These are phyloP conservation scores for Termitomyces sp. DNA, from an alignment of 768 basidiomycete species.

Conservation along the genomic window DNA sequence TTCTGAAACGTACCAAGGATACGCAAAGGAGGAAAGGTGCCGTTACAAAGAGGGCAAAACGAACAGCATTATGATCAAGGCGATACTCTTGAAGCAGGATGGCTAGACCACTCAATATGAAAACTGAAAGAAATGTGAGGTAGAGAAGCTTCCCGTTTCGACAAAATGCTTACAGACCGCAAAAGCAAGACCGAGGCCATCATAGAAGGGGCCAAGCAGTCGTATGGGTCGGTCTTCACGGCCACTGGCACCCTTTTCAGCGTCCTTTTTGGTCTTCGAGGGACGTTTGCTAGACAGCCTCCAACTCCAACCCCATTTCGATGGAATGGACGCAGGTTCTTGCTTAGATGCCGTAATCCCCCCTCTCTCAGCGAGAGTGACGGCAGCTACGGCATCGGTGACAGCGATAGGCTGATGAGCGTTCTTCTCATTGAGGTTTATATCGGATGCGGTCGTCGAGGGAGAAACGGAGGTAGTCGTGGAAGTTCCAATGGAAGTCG, in stretches of 20 bases:
- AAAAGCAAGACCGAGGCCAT: conserved; percentile 65
- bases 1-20: conserved; percentile 49
- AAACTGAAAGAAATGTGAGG: conserved; percentile 41
- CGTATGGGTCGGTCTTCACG: conserved; percentile 44
- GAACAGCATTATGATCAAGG: conserved; percentile 56
- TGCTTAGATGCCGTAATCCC: conserved; percentile 15
- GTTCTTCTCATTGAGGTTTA: conserved; percentile 51
- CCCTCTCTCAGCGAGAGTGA: conserved; percentile 29
- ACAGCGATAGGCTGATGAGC: conserved; percentile 23
- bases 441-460: conserved; percentile 48
- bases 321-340: conserved; percentile 19
- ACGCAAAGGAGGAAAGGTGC: conserved; percentile 75
- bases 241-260: conserved; percentile 44
- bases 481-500: conserved; percentile 37
- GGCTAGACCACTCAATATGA: conserved; percentile 58
- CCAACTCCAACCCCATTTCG: conserved; percentile 52
- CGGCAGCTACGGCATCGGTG: conserved; percentile 28
- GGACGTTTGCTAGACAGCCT: conserved; percentile 36
- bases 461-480: conserved; percentile 37
- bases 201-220: conserved; percentile 70
- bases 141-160: background rate
- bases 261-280: conserved; percentile 31
- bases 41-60: conserved; percentile 66
- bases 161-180: conserved; percentile 50
- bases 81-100: conserved; percentile 64